These are phyloP conservation scores for Beauveria sp. DNA, from an alignment of 2,329 filamentous ascomycete genomes.

Conservation along the genomic window DNA sequence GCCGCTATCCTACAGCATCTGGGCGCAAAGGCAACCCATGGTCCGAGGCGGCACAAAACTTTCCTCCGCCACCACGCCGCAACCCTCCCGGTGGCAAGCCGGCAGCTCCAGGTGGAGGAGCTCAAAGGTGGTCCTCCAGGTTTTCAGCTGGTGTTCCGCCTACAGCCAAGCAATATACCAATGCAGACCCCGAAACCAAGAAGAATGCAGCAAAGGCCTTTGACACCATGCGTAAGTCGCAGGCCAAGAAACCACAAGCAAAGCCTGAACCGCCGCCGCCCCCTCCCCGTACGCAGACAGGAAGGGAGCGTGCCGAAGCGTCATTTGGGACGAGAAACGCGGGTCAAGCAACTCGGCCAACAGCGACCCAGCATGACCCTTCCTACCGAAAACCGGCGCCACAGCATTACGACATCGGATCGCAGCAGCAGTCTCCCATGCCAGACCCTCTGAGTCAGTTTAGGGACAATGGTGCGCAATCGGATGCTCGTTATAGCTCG, in stretches of 20 bases:
- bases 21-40: slow-evolving; percentile 53
- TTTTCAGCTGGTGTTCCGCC: slow-evolving; percentile 35
- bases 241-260: slow-evolving; percentile 22
- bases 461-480: slow-evolving; percentile 30
- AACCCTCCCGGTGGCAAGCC: slow-evolving; percentile 22
- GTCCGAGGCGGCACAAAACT: slow-evolving; percentile 41
- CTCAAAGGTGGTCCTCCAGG: slow-evolving; percentile 37
- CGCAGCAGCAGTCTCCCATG: slow-evolving; percentile 21
- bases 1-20: slow-evolving; percentile 40
- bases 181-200: slow-evolving; percentile 29
- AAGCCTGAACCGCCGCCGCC: slow-evolving; percentile 25
- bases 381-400: slow-evolving; percentile 11
- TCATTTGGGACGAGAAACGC: slow-evolving; percentile 44
- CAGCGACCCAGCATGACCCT: slow-evolving; percentile 25
- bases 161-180: slow-evolving; percentile 32
- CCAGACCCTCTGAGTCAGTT: slow-evolving; percentile 44
- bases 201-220: slow-evolving; percentile 35
- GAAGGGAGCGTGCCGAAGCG: slow-evolving; percentile 46
- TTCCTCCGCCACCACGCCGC: slow-evolving; percentile 42
- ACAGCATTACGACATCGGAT: slow-evolving; percentile 10
- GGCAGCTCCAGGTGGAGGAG: slow-evolving; percentile 26
- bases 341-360: slow-evolving; percentile 44
- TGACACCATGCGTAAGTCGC: slow-evolving; percentile 35
- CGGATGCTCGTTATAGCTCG: slow-evolving; percentile 47
- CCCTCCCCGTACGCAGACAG: slow-evolving; percentile 40